These are phyloP conservation scores for Aquilaria malaccensis DNA, from an alignment of 345 rosid species.

Conservation along the genomic window DNA sequence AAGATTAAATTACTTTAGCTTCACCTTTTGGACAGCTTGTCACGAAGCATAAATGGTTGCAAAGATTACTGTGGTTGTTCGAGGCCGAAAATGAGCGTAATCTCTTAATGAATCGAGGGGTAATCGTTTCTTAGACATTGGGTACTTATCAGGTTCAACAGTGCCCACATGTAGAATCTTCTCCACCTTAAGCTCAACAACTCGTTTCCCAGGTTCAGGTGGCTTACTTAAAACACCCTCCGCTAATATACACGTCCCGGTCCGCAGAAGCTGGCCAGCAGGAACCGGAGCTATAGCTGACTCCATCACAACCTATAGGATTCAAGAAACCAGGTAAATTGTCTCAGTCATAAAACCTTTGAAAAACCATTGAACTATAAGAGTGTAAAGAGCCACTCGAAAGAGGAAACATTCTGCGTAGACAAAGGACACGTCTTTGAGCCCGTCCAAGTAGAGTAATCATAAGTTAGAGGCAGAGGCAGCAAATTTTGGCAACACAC, in stretches of 20 bases:
- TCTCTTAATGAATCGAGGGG: conserved; percentile 63
- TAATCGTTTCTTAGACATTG: conserved; percentile 59
- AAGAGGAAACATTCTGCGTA: too few relatives aligned
- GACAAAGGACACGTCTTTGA: too few relatives aligned
- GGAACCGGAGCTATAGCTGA: conserved; percentile 34
- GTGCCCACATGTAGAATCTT: conserved; percentile 73
- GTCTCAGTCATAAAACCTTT: not conserved
- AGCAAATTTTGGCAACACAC: too few relatives aligned
- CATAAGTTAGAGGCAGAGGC: too few relatives aligned
- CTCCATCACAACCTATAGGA: conserved; percentile 59
- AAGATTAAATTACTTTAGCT: conserved; percentile 7
- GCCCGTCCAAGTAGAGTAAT: too few relatives aligned
- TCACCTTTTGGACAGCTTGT: not conserved
- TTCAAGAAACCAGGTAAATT: not conserved
- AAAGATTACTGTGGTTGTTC: conserved; percentile 65
- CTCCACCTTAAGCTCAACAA: conserved; percentile 53
- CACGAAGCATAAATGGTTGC: conserved; percentile 2
- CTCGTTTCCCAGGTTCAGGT: conserved; percentile 23
- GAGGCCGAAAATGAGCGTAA: conserved; percentile 70
- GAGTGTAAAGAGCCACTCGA: not conserved
- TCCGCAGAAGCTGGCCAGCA: conserved; percentile 34
- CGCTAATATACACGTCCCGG: conserved; percentile 64
- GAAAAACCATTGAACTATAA: not conserved
- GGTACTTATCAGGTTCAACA: conserved; percentile 51
- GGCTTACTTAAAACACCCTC: conserved; percentile 51